Evolutionary conservation across 495 filamentous ascomycete genomes (phyloP).

Genomic region (Hypoxylon fuscum): DNA sequence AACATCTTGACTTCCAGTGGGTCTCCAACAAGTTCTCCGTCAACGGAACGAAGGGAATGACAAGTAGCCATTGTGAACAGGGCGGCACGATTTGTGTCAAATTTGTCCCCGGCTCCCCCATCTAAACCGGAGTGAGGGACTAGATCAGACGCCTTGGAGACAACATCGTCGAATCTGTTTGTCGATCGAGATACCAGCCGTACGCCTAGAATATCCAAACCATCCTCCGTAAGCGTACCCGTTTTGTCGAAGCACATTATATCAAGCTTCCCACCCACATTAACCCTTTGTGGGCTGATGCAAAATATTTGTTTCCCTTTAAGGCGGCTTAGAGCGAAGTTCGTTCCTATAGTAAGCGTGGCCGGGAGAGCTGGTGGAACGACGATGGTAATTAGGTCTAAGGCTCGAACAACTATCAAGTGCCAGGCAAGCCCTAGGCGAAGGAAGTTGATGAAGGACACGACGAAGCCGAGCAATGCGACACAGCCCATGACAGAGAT

Average conservation of each 20-base stretch:
- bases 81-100: constrained; percentile 71
- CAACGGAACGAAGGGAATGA: constrained; percentile 86
- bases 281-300: constrained; percentile 95
- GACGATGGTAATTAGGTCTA: constrained; percentile 97
- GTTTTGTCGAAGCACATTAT: constrained; percentile 99
- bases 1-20: constrained; percentile 99
- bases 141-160: constrained; percentile 59
- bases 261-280: constrained; percentile 95
- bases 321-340: constrained; percentile 88
- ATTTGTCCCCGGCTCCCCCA: constrained; percentile 64
- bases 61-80: constrained; percentile 98
- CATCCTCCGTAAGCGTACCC: constrained; percentile 96
- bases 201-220: constrained; percentile 91
- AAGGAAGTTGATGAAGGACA: constrained; percentile 92
- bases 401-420: constrained; percentile 86
- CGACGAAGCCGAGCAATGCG: constrained; percentile 85
- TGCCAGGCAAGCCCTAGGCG: constrained; percentile 83
- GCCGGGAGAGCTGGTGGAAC: constrained; percentile 97
- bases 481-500: constrained; percentile 97
- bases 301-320: constrained; percentile 93
- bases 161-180: constrained; percentile 61
- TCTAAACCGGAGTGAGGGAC: constrained; percentile 64
- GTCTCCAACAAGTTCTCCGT: constrained; percentile 89
- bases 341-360: constrained; percentile 94
- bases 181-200: constrained; percentile 73